A percentile compares a stretch with the other conserved stretches of the same genome.
These are phyloP conservation scores for Pestalotiopsis sp. DNA, from an alignment of 2,329 filamentous ascomycete species.

Conservation along the genomic window DNA sequence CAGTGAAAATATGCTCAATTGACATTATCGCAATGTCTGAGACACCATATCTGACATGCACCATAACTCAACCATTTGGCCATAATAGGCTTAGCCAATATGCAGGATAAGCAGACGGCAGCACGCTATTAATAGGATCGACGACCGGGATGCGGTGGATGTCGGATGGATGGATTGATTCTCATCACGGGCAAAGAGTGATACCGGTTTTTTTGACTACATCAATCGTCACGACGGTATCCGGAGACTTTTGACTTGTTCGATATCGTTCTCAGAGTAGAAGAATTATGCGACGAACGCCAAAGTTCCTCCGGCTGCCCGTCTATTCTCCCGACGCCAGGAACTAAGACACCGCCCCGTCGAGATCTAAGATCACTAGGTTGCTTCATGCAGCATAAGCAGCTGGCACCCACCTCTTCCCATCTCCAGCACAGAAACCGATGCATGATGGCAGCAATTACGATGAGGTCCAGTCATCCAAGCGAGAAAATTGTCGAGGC, in stretches of 20 bases:
- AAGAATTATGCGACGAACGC: background rate
- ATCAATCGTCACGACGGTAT: no score
- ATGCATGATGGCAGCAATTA: background rate
- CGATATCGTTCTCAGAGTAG: background rate
- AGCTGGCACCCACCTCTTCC: background rate
- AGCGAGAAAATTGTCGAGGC: background rate
- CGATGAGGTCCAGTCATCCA: background rate
- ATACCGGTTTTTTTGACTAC: no score
- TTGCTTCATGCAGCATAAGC: constrained; percentile 9
- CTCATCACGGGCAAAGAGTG: background rate
- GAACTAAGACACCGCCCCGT: background rate
- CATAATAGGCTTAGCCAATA: constrained; percentile 5
- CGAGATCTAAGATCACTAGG: background rate
- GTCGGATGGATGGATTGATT: background rate
- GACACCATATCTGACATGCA: background rate
- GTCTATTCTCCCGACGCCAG: background rate
- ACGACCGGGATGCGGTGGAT: background rate
- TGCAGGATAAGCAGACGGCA: constrained; percentile 27
- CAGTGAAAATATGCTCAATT: no score
- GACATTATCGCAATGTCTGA: background rate
- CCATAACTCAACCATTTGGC: background rate
- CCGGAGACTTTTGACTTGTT: background rate
- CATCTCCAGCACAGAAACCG: constrained; percentile 6
- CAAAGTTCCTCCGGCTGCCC: background rate
- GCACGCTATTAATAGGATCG: background rate